These are phyloP conservation scores for Chaetomium olivaceum DNA, from an alignment of 2,329 filamentous ascomycete species.

Conservation along the genomic window DNA sequence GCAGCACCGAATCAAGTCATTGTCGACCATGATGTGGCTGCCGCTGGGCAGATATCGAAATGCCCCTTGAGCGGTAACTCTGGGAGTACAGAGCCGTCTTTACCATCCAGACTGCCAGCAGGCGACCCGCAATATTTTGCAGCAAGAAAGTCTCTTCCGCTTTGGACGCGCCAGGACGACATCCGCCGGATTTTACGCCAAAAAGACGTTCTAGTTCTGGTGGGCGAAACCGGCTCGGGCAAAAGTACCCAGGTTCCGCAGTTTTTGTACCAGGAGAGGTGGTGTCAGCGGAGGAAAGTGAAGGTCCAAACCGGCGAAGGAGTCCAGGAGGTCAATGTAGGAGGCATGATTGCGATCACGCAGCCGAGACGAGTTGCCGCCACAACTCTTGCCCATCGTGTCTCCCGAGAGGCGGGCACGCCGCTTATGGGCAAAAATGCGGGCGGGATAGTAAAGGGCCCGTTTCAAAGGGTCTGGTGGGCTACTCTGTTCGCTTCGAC, in stretches of 20 bases:
- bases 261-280: slow-evolving; percentile 75
- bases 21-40: no score
- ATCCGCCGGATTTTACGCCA: slow-evolving; percentile 66
- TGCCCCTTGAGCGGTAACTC: no score
- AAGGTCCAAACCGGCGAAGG: slow-evolving; percentile 43
- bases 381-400: slow-evolving; percentile 83
- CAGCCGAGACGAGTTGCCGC: slow-evolving; percentile 93
- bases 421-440: slow-evolving; percentile 41
- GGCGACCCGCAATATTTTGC: slow-evolving; percentile 41
- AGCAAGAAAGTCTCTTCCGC: slow-evolving; percentile 70
- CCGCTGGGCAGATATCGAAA: no score
- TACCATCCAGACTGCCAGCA: slow-evolving; percentile 6
- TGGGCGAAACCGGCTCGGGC: slow-evolving; percentile 93
- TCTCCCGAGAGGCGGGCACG: slow-evolving; percentile 72
- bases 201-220: slow-evolving; percentile 76
- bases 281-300: slow-evolving; percentile 67
- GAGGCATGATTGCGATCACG: slow-evolving; percentile 87
- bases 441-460: slow-evolving; percentile 32
- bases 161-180: slow-evolving; percentile 71
- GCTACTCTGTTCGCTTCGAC: slow-evolving; percentile 95
- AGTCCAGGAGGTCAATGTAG: slow-evolving; percentile 55
- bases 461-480: slow-evolving; percentile 62
- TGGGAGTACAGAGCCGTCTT: no score
- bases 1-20: no score
- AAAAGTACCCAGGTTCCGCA: slow-evolving; percentile 97